Evolutionary conservation across 169 alveolate species (phyloP).

Genomic region (Eimeria falciformis): DNA sequence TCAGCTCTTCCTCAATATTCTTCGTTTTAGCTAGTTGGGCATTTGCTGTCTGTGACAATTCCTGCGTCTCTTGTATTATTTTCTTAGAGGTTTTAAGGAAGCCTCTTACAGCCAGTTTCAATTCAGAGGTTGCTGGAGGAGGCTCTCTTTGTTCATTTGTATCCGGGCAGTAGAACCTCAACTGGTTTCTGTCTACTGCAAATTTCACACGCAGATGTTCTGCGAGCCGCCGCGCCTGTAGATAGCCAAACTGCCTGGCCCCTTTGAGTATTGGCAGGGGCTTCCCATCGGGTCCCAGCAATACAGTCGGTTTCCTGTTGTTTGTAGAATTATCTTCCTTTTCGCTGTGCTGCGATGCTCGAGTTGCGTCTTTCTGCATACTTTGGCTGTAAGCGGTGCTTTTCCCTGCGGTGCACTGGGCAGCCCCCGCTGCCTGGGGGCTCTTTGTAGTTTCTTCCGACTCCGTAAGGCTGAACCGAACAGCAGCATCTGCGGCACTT

Average conservation of each 20-base stretch:
- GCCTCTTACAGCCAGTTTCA: slow-evolving; percentile 36
- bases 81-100: slow-evolving; percentile 36
- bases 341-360: not conserved
- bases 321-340: not conserved
- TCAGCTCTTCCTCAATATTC: slow-evolving; percentile 47
- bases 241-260: slow-evolving; percentile 22
- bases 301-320: slow-evolving; percentile 18
- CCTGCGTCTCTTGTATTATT: slow-evolving; percentile 26
- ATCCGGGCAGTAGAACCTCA: slow-evolving; percentile 60
- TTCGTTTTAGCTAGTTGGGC: slow-evolving; percentile 22
- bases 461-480: slow-evolving; percentile 26
- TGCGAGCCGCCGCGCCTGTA: slow-evolving; percentile 62
- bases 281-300: slow-evolving; percentile 39
- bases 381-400: too few relatives aligned
- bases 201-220: slow-evolving; percentile 61
- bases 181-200: slow-evolving; percentile 66
- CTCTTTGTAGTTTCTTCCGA: not conserved
- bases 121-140: slow-evolving; percentile 50
- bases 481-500: slow-evolving; percentile 50
- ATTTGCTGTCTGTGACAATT: not conserved
- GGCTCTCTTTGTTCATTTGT: slow-evolving; percentile 51
- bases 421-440: too few relatives aligned
- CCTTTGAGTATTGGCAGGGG: slow-evolving; percentile 59
- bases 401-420: too few relatives aligned
- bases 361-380: too few relatives aligned